Evolutionary conservation across 2,329 filamentous ascomycete genomes (phyloP).

Genomic region (Paradendryphiella salina): DNA sequence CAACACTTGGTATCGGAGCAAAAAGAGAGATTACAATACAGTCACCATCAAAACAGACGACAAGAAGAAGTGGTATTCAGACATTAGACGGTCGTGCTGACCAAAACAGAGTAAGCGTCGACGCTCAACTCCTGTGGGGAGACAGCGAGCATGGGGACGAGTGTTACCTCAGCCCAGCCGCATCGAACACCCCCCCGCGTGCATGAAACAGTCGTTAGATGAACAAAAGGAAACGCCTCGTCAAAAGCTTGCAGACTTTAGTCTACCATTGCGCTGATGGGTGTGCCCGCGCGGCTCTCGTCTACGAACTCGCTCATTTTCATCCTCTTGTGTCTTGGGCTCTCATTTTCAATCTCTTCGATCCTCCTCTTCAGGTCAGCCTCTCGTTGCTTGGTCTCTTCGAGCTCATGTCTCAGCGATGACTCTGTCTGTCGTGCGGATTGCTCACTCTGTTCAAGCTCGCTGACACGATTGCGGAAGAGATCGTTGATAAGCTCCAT

Average conservation of each 20-base stretch:
- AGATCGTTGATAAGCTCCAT: constrained; percentile 87
- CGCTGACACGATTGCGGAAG: constrained; percentile 67
- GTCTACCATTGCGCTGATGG: constrained; percentile 39
- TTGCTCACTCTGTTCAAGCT: constrained; percentile 76
- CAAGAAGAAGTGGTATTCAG: constrained; percentile 35
- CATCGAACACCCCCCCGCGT: constrained; percentile 11
- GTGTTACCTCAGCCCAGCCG: constrained; percentile 13
- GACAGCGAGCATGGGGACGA: constrained; percentile 10
- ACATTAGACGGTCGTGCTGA: constrained; percentile 43
- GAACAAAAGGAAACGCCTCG: constrained; percentile 12
- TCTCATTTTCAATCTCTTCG: constrained; percentile 61
- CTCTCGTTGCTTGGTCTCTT: constrained; percentile 77
- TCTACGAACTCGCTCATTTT: constrained; percentile 60
- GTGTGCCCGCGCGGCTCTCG: constrained; percentile 46
- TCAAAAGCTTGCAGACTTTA: constrained; percentile 14
- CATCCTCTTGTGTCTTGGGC: constrained; percentile 60
- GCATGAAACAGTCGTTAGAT: constrained; percentile 17
- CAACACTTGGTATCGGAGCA: constrained; percentile 29
- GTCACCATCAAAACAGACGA: constrained; percentile 4
- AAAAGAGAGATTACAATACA: constrained; percentile 36
- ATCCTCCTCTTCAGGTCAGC: constrained; percentile 79
- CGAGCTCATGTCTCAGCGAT: constrained; percentile 63
- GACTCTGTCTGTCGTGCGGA: constrained; percentile 62
- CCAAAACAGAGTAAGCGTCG: constrained; percentile 31
- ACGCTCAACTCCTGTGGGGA: constrained; percentile 20